Base-by-base conservation (phyloP, 2,329 filamentous ascomycete species). In the Microcyclosporella mali region DNA sequence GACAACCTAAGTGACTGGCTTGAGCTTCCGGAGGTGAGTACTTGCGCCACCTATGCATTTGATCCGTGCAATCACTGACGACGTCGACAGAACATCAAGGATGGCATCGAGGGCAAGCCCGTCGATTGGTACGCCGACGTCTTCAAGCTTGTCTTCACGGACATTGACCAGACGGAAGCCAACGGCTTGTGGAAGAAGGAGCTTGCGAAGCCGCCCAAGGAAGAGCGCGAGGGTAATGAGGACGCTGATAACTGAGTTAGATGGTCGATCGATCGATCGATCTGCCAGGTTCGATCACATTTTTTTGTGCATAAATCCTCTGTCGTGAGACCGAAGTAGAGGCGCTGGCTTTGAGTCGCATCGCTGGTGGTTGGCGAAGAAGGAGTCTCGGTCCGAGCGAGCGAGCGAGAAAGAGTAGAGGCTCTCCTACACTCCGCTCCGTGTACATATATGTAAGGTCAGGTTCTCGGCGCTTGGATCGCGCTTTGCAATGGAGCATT, bases 1-100 rank as follows among this genome's bases (percentile, higher is more conserved):
- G 94, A 98, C 69, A 95, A 95, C 67, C 81, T 85, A 75, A 92
- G 87, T 43, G 92, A 98, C 73, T 98, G 92, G 94, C 72, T 95
- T 39, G 92, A 98, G 68, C 74, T 98, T 56, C 92, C 94, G 41
- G 84, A 95, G 76, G 92, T 95, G 78, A 66, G 87, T 76, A 41
- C 14, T 39, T 30, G 11, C 40, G 19, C 37, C n/a, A 28, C 0
- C 33, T 31, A n/a, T n/a, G 32, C 18, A 21, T 10, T n/a, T 16
- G 30, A 18, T 36, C 21, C 35, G 30, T 37, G 33, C 38, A 16
- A 27, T 40, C 38, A 42, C 52, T 48, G 31, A 49, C 41, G 1
- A 30, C 40, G 35, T 39, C 28, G 16, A 14, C 64, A 98, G 92
- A 97, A 97, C 63, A 98, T 98, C 73, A 98, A 97, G 70, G 79